Evolutionary conservation across 495 filamentous ascomycete genomes (phyloP).

Genomic region (Xylaria longipes): DNA sequence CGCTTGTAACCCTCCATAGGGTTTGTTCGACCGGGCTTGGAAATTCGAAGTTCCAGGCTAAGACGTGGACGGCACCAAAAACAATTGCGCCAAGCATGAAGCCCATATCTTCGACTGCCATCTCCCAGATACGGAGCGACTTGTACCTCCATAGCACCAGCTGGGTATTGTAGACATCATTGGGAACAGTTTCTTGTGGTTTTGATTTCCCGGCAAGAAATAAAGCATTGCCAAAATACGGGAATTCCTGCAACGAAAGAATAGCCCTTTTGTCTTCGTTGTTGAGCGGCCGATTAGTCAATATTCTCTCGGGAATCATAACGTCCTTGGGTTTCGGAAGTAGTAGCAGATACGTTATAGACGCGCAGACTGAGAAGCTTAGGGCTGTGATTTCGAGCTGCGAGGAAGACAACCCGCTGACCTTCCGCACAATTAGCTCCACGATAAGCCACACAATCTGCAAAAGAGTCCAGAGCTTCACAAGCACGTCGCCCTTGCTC

Average conservation of each 20-base stretch:
- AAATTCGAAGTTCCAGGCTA: not conserved
- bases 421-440: not conserved
- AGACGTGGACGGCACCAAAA: not conserved
- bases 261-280: not conserved
- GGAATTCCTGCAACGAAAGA: no score
- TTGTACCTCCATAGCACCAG: no score
- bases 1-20: not conserved
- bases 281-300: not conserved
- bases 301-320: no score
- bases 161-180: no score
- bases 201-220: no score
- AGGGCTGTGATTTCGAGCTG: not conserved
- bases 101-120: no score
- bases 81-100: not conserved
- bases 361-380: not conserved
- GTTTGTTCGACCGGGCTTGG: not conserved
- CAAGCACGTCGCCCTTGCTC: not conserved
- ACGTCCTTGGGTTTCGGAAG: not conserved
- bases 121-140: no score
- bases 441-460: not conserved
- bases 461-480: not conserved
- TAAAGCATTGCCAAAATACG: no score
- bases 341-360: not conserved
- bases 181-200: no score
- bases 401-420: not conserved